Evolutionary conservation across 1,284 basidiomycete species (phyloP), one percentile per base, ranked within the genome.

Genomic region (Coniferiporia weirii): DNA sequence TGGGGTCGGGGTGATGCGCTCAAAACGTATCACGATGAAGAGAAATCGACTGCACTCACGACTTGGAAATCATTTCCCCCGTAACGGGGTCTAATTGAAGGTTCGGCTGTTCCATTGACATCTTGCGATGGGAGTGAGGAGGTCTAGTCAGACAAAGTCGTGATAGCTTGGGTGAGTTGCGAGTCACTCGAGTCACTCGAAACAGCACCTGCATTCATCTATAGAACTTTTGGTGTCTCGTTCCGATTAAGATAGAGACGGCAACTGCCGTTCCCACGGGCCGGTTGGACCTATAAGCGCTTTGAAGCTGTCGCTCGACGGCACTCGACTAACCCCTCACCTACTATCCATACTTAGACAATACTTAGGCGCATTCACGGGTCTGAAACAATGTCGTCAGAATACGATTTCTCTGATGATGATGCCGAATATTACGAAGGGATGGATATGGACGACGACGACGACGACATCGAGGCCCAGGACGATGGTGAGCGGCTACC

Each of bases 1-100:
- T 98, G 66, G 64, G 38, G 8, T 40, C 9, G 15, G 8, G 73
- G 74, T 61, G 70, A 61, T 35, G 17, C 48, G 61, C 56, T 45
- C 60, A 22, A 38, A 47, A 45, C 38, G 36, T 50, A 62, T 50
- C 35, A 51, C 49, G 17, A 63, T 54, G 63, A 57, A 56, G 17
- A 35, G 10, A 40, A 61, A 64, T 53, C 51, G 52, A 43, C 47
- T 59, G 54, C 38, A 79, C 91, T 67, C 61, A 95, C 93, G 84
- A 81, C 84, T 98, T 98, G 76, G 93, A 95, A 69, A 98, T 85
- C 87, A 95, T 83, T 74, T 97, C 94, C 46, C 93, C 94, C 2
- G 95, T 95, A 63, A 93, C 83, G 48, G 89, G 89, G 73, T 97
- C 95, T 77, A 84, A 85, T 72, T 90, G 89, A 1, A 79, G 76